phyloP scores from a whole-genome alignment of 768 basidiomycete genomes.

The Roridomyces roridus region DNA sequence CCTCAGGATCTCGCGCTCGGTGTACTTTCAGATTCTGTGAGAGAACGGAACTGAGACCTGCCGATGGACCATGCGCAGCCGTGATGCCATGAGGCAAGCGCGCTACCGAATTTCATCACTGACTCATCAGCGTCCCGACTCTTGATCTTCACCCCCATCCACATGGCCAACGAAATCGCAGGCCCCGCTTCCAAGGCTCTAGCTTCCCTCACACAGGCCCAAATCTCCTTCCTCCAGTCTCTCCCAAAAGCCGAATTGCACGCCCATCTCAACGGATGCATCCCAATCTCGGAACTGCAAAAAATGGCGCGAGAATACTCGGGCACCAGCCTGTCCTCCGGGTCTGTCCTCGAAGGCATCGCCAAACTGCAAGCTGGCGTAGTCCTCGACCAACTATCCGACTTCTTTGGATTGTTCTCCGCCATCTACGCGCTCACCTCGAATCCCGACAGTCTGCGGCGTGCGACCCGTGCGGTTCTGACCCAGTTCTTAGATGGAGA shows the following conservation, averaged over 20 bases:
- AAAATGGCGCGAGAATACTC: conserved; percentile 13
- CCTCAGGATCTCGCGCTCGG: too few species aligned
- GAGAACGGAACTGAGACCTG: too few species aligned
- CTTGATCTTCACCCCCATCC: too few species aligned
- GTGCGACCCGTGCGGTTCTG: conserved; percentile 71
- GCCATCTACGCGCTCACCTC: conserved; percentile 79
- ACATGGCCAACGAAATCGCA: conserved; percentile 30
- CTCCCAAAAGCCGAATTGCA: conserved; percentile 81
- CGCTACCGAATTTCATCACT: too few species aligned
- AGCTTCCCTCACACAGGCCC: conserved; percentile 51
- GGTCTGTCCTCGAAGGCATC: conserved; percentile 37
- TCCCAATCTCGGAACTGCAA: conserved; percentile 7
- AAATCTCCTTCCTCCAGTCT: conserved; percentile 62
- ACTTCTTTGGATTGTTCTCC: conserved; percentile 44
- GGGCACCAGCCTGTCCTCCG: conserved; percentile 30
- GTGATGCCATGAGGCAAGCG: too few species aligned
- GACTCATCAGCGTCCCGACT: too few species aligned
- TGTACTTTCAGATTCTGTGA: too few species aligned
- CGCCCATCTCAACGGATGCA: conserved; percentile 11
- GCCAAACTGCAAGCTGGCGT: conserved; percentile 48
- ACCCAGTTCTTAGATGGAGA: conserved; percentile 59
- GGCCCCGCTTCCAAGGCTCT: conserved; percentile 61
- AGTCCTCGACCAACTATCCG: conserved; percentile 32
- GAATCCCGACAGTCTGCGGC: conserved; percentile 56
- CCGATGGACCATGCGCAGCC: too few species aligned